Base-by-base conservation (phyloP, 2,329 filamentous ascomycete species). In the Mariannaea sp. region DNA sequence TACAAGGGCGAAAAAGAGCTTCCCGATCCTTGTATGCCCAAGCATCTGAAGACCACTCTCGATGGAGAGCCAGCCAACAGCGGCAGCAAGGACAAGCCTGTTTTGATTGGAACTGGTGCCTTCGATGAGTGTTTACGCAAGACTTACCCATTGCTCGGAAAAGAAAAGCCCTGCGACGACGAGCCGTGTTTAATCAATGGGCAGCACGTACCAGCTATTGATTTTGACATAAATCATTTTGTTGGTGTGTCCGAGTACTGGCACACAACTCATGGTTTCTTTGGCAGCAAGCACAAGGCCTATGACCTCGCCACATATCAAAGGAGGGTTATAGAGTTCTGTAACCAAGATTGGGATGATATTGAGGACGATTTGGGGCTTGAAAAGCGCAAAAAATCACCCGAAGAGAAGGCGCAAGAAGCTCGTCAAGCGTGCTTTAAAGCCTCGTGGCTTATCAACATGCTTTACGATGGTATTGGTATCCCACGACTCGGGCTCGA, bases 241-340 rank as follows among this genome's bases (percentile, higher is more conserved):
- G 87, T 99, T 22, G 94, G 94, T 9, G 93, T 99, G 3, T 97
- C 93, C 1, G 94, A 99, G 69, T 99, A 96, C 73, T 99, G 94
- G 93, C 94, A 99, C 71, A 96, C 93, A 0, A 99, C 94, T 0
- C 94, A 99, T 65, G 92, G 94, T 49, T 87, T 97, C 2, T 97
- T 99, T 64, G 85, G 85, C 4, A 85, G 90, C 59, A 81, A 83
- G 56, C 87, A 89, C 61, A 89, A 92, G 62, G 85, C 89, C 0
- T 99, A 97, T 70, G 92, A 97, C 66, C 90, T 96, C 62, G 83
- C 87, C 56, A 92, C 89, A 0, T 99, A 97, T 65, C 92, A 97
- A 68, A 80, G 87, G 58, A 85, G 88, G 29, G 94, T 97, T 4
- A 81, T 86, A 56, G 83, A 90, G 6, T 97, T 96, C 66, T 99